Base-by-base conservation (phyloP, 108 stramenopile species). In the Skeletonema tropicum region DNA sequence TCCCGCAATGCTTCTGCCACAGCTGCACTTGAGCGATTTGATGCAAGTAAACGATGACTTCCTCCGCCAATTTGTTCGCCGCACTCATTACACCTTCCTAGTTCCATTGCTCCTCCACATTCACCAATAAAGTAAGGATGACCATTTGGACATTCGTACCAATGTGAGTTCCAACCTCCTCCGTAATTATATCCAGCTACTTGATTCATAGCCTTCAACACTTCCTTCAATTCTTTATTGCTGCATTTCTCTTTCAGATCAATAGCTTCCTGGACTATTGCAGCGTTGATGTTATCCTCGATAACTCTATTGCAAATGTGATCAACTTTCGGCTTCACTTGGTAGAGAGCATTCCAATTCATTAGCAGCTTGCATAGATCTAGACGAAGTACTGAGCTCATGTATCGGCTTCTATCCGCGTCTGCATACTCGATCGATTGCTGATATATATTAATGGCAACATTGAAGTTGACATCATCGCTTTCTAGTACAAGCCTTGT, bases 91-190 rank as follows among this genome's bases (percentile, higher is more conserved):
- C 85, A 86, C 8, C 23, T 61, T 32, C 68, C 39, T 29, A 39
- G 52, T 23, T 80, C 38, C 86, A 86, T 86, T 14, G 86, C 86
- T 19, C 79, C 68, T 33, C 86, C 83, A 68, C 86, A 86, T 12
- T 86, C 79, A 2, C 86, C 86, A 52, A 86, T 86, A 67, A 83
- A 86, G 46, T 83, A 86, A 30, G 86, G 86, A 45, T 86, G 86
- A 3, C 86, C 86, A 69, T 86, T 86, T 13, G 83, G 83, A 38
- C 86, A 86, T 74, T 86, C 83, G 38, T 73, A 86, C 86, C 86
- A 86, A 69, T 86, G 86, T 30, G 35, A 52, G 32, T 52, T 70
- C 57, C 73, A 74, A 2, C 66, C 42, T 1, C 79, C 83, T 3
- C 83, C 86, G 35, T 77, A 80, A 13, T 85, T 8, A 55, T 85